Evolutionary conservation across 177 flowering plant genomes (phyloP), one percentile per base, ranked within the genome.

Genomic region (Vitis hybrid): DNA sequence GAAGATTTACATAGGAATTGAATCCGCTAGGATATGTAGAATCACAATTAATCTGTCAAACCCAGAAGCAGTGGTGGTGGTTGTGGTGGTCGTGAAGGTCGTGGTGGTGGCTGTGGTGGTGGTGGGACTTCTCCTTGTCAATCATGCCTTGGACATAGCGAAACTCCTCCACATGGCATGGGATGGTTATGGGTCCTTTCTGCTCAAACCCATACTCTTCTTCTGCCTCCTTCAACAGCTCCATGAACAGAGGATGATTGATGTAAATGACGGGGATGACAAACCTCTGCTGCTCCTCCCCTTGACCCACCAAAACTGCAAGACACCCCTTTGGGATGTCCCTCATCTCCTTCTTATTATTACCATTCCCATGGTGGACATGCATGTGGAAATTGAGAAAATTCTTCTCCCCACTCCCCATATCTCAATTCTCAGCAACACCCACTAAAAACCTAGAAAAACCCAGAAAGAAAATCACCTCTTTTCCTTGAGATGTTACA

Each of bases 131-230:
- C 18, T 90, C 97, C 67, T 68, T 62, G 15, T 91, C 89, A 52
- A 93, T 93, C 73, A 84, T 60, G 52, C 84, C 86, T 52, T 84
- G 86, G 9, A 91, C 89, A 60, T 72, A 57, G 2, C 80, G 83
- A 58, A 93, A 93, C 67, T 91, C 85, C 51, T 84, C 87, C 2
- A 91, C 93, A 35, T 79, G 89, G 79, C 98, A 91, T 40, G 98
- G 97, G 50, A 93, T 86, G 51, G 81, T 77, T 71, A 93, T 88
- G 57, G 88, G 81, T 1, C 98, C 98, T 46, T 86, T 69, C 52
- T 91, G 97, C 52, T 81, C 84, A 52, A 90, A 91, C 3, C 95
- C 98, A 62, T 81, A 90, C 75, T 89, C 97, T 1, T 90, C 89
- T 75, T 93, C 98, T 7, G 98, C 88, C 40, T 81, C 91, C 71